phyloP scores from a whole-genome alignment of 116 monocot species.

The Iris pallida region DNA sequence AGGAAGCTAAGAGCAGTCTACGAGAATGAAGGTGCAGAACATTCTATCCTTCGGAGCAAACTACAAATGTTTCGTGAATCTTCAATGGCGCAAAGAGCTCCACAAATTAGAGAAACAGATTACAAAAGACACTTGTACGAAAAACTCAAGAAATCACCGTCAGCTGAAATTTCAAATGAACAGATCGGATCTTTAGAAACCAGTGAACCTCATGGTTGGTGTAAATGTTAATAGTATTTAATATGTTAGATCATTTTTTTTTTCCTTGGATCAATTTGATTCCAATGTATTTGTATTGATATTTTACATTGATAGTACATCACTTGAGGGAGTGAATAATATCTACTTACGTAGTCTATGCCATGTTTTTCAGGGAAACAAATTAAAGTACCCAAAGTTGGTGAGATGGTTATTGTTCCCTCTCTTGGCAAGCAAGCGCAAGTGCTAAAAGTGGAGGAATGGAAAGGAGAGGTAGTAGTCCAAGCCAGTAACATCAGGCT shows the following conservation, averaged over 20 bases:
- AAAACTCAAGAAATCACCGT: not conserved
- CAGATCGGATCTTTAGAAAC: slow-evolving; percentile 4
- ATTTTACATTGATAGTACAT: not conserved
- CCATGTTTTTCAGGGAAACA: slow-evolving; percentile 21
- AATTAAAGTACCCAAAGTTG: slow-evolving; percentile 30
- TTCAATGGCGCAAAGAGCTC: slow-evolving; percentile 10
- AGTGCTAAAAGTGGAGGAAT: slow-evolving; percentile 51
- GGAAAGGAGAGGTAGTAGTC: slow-evolving; percentile 50
- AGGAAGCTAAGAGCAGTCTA: slow-evolving; percentile 41
- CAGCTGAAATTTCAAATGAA: not conserved
- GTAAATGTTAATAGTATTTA: not conserved
- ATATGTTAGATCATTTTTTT: not conserved
- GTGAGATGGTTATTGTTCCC: slow-evolving; percentile 41
- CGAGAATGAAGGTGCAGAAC: slow-evolving; percentile 41
- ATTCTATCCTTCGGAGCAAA: slow-evolving; percentile 50
- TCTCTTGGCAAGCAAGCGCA: slow-evolving; percentile 50
- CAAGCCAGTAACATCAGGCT: slow-evolving; percentile 57
- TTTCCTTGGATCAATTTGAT: not conserved
- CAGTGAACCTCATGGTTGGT: slow-evolving; percentile 6
- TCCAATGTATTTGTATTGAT: not conserved
- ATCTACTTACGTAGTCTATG: not conserved
- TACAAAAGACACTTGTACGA: not conserved
- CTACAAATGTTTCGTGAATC: slow-evolving; percentile 46
- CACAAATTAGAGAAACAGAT: not conserved
- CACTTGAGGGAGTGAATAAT: not conserved